Evolutionary conservation across 2,329 filamentous ascomycete species (phyloP).

Genomic region (Coleophoma cylindrospora): DNA sequence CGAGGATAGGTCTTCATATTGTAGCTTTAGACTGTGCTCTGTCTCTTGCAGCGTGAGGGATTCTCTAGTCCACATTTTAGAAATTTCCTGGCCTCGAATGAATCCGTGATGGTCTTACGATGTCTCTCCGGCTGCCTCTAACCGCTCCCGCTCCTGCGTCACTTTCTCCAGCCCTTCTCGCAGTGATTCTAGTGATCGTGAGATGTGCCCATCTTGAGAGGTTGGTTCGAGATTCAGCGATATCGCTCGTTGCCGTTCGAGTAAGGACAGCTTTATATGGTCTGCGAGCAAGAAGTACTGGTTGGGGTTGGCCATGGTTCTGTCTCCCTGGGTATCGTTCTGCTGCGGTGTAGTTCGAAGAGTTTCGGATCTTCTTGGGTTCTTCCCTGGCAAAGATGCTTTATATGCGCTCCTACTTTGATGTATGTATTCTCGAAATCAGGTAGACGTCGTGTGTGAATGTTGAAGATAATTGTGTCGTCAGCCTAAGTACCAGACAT

Average conservation of each 20-base stretch:
- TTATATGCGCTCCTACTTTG: not conserved
- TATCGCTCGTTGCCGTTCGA: constrained; percentile 84
- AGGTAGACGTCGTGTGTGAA: not conserved
- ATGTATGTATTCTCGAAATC: no score
- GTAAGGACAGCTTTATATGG: constrained; percentile 91
- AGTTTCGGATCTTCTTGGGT: not conserved
- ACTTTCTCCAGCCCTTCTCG: constrained; percentile 72
- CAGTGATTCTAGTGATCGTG: constrained; percentile 81
- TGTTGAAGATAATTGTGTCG: not conserved
- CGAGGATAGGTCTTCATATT: constrained; percentile 70
- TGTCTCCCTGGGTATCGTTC: not conserved
- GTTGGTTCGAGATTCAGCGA: constrained; percentile 67
- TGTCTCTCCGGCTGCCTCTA: constrained; percentile 60
- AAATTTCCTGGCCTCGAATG: not conserved
- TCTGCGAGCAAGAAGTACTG: constrained; percentile 92
- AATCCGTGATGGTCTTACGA: constrained; percentile 37
- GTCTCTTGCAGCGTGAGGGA: constrained; percentile 54
- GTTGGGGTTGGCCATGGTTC: constrained; percentile 52
- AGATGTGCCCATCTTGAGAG: constrained; percentile 83
- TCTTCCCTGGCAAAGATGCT: not conserved
- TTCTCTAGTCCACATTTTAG: constrained; percentile 16
- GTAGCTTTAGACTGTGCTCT: constrained; percentile 63
- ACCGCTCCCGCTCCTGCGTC: constrained; percentile 56
- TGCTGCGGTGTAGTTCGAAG: no score
- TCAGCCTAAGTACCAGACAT: not conserved